A percentile compares a stretch with the other conserved stretches of the same genome.
Evolutionary conservation across 2,329 filamentous ascomycete species (phyloP).

Genomic region (Epichloe uncinata): DNA sequence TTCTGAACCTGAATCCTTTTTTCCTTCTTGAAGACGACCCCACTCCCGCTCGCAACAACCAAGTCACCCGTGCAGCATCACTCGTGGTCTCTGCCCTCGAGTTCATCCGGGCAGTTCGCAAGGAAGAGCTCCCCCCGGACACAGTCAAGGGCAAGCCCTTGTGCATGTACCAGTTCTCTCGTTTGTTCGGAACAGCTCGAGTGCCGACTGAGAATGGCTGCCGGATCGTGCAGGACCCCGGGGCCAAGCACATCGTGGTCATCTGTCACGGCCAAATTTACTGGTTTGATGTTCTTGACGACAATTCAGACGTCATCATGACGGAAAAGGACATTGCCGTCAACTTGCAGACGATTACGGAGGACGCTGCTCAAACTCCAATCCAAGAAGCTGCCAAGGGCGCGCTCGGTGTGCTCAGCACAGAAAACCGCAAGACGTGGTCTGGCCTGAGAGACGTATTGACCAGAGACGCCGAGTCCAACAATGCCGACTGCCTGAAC

Average conservation of each 20-base stretch:
- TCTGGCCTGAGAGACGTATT: slow-evolving; percentile 80
- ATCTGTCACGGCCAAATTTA: slow-evolving; percentile 94
- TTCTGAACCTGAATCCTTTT: slow-evolving; percentile 89
- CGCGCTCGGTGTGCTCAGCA: slow-evolving; percentile 83
- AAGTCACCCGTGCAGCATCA: slow-evolving; percentile 87
- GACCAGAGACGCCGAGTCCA: slow-evolving; percentile 72
- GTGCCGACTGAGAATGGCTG: slow-evolving; percentile 92
- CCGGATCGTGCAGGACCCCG: slow-evolving; percentile 86
- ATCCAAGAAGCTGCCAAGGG: slow-evolving; percentile 94
- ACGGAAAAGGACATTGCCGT: slow-evolving; percentile 84
- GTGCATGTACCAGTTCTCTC: slow-evolving; percentile 97
- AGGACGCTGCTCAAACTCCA: slow-evolving; percentile 78
- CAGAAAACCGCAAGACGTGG: slow-evolving; percentile 94
- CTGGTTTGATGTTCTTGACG: slow-evolving; percentile 95
- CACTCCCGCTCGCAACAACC: slow-evolving; percentile 89
- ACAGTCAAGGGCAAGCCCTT: slow-evolving; percentile 70
- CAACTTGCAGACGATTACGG: slow-evolving; percentile 83
- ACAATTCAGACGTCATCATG: slow-evolving; percentile 94
- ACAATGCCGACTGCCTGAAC: slow-evolving; percentile 90
- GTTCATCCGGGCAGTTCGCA: slow-evolving; percentile 84
- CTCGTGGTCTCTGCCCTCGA: slow-evolving; percentile 80
- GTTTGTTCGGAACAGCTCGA: slow-evolving; percentile 86
- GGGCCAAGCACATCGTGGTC: slow-evolving; percentile 87
- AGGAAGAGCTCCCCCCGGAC: slow-evolving; percentile 86
- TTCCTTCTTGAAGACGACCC: slow-evolving; percentile 96